Conservation (phyloP, 768 basidiomycete genomes). For the Galerina marginata region DNA sequence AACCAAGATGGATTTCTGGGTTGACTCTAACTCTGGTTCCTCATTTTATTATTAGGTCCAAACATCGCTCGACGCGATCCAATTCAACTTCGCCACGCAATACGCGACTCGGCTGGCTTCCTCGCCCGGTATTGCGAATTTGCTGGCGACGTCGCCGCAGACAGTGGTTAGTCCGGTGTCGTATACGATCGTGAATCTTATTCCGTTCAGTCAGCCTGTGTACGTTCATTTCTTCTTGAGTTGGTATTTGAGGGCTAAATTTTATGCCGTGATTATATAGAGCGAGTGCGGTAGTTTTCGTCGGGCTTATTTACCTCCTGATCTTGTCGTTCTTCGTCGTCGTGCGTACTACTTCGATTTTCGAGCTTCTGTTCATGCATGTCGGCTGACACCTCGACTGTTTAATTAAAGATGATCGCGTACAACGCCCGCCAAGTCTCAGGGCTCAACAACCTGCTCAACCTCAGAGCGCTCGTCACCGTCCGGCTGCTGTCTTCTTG, state of each 20-base stretch:
- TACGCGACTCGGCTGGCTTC: constrained; percentile 23
- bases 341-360: too few species aligned
- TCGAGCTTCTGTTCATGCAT: too few species aligned
- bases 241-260: too few species aligned
- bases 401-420: constrained; percentile 36
- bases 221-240: too few species aligned
- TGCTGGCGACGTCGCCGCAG: constrained; percentile 56
- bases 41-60: constrained; percentile 29
- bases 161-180: constrained; percentile 53
- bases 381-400: background rate
- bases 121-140: constrained; percentile 19
- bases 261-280: too few species aligned
- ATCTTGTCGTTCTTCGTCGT: constrained; percentile 49
- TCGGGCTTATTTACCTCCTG: constrained; percentile 61
- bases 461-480: constrained; percentile 36
- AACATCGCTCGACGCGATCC: constrained; percentile 39
- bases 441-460: constrained; percentile 39
- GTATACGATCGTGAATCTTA: constrained; percentile 54
- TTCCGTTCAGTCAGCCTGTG: constrained; percentile 68
- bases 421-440: constrained; percentile 43
- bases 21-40: too few species aligned
- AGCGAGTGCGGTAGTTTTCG: constrained; percentile 58
- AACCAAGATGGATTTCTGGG: too few species aligned
- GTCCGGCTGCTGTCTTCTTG: constrained; percentile 39
- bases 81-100: constrained; percentile 21